phyloP scores from a whole-genome alignment of 2,329 filamentous ascomycete species.

The Macrophomina phaseolina region DNA sequence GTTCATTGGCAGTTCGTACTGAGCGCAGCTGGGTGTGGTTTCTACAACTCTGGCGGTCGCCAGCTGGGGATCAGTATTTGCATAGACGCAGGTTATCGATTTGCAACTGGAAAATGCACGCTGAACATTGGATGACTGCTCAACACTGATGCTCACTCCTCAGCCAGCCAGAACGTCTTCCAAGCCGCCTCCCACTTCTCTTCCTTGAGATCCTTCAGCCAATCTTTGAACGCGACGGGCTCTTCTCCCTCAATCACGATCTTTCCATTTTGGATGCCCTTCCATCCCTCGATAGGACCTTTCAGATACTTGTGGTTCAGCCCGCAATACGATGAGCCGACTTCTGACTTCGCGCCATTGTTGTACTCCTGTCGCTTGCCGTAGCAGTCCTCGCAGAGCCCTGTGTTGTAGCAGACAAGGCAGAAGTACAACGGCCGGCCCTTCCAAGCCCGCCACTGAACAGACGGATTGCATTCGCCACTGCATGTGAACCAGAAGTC shows the following conservation, averaged over 20 bases:
- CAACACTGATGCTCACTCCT: conserved; percentile 5
- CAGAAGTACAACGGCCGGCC: conserved; percentile 29
- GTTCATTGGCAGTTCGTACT: no score
- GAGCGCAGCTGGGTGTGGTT: no score
- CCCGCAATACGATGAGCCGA: conserved; percentile 27
- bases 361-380: conserved; percentile 25
- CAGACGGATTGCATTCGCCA: background rate
- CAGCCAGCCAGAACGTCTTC: conserved; percentile 32
- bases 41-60: no score
- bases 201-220: conserved; percentile 32
- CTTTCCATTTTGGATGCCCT: conserved; percentile 31
- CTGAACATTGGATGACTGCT: no score
- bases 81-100: no score
- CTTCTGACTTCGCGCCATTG: background rate
- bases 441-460: background rate
- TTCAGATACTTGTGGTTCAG: conserved; percentile 32
- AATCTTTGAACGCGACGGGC: conserved; percentile 30
- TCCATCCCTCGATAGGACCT: conserved; percentile 32
- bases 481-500: background rate
- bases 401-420: conserved; percentile 29
- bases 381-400: conserved; percentile 31
- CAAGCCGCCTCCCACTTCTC: conserved; percentile 34
- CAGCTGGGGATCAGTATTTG: no score
- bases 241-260: conserved; percentile 27
- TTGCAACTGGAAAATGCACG: no score